Evolutionary conservation across 768 basidiomycete genomes (phyloP), one percentile per base, ranked within the genome.

Genomic region (Phaeolepiota aurea): DNA sequence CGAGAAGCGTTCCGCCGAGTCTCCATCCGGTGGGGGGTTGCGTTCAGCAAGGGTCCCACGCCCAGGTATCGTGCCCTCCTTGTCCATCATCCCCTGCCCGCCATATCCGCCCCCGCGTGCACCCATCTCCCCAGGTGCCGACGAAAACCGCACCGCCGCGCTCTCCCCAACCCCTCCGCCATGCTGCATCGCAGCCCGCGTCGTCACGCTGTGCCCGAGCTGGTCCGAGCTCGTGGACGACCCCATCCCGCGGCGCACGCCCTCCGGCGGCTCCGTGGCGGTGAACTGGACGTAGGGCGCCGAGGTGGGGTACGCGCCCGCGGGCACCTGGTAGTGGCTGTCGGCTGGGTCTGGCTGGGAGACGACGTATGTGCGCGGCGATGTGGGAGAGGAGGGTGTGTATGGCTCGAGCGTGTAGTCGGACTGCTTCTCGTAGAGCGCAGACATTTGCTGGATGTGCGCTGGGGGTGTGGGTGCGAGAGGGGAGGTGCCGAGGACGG

Each of bases 341-440:
- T 77, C 55, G 42, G 75, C 63, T 22, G 74, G 69, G 59, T 85
- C 80, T 28, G 83, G 83, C 54, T 82, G 69, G 21, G 80, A 83
- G 47, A 85, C 83, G 47, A 86, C 80, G 51, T 86, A 81, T 22
- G 78, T 80, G 43, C 70, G 77, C 20, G 69, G 67, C 22, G 25
- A 7, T 5, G n/a, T 35, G n/a, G 75, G 77, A 23, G 63, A 55
- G 25, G 58, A 59, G 1, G 69, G 57, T 15, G 61, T 34, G 44
- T 65, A 54, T 1, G 75, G 72, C 50, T 81, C 77, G 22, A 69
- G 52, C 16, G 70, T 63, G 48, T 57, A 56, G 49, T 82, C 76
- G 42, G 61, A 49, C 50, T 82, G 71, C 55, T 84, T 85, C 56
- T 84, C 79, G 59, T 86, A 82, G 9, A 66, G 50, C 10, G 60